phyloP scores from a whole-genome alignment of 352 stramenopile species.

The Globisporangium parvum region DNA sequence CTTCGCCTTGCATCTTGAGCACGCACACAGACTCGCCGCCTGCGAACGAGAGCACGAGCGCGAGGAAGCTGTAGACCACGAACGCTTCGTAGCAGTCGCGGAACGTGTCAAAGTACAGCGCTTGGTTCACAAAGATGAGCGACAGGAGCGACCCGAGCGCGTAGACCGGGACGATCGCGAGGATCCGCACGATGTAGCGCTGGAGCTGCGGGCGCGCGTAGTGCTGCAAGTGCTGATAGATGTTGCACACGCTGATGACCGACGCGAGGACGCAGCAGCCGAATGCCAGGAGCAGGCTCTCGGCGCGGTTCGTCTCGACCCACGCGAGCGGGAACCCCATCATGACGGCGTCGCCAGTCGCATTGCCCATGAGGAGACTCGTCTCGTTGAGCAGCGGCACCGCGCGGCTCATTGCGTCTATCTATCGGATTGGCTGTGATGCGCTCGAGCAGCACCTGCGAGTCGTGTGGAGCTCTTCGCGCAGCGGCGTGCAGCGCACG shows the following conservation, averaged over 20 bases:
- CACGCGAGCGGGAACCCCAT: conserved; percentile 59
- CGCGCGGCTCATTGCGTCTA: conserved; percentile 7
- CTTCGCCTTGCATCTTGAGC: conserved; percentile 82
- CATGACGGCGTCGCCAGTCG: conserved; percentile 50
- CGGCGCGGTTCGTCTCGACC: conserved; percentile 61
- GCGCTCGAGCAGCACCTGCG: too few relatives aligned
- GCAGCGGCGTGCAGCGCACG: too few relatives aligned
- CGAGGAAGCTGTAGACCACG: conserved; percentile 90
- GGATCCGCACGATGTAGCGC: conserved; percentile 86
- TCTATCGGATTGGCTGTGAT: too few relatives aligned
- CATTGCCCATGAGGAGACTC: conserved; percentile 55
- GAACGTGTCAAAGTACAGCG: conserved; percentile 83
- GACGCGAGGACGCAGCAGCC: conserved; percentile 48
- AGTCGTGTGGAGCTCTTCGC: too few relatives aligned
- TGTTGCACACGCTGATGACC: conserved; percentile 74
- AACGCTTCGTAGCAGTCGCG: conserved; percentile 92
- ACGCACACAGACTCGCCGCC: conserved; percentile 87
- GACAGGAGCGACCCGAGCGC: conserved; percentile 77
- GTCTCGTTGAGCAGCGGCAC: conserved; percentile 51
- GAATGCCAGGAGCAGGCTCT: conserved; percentile 51
- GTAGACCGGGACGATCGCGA: conserved; percentile 86
- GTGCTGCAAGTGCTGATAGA: conserved; percentile 80
- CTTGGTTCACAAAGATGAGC: conserved; percentile 72
- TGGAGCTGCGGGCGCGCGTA: conserved; percentile 81
- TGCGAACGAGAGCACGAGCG: conserved; percentile 85